phyloP scores from a whole-genome alignment of 75 land plant species.

The Cryptomeria japonica region DNA sequence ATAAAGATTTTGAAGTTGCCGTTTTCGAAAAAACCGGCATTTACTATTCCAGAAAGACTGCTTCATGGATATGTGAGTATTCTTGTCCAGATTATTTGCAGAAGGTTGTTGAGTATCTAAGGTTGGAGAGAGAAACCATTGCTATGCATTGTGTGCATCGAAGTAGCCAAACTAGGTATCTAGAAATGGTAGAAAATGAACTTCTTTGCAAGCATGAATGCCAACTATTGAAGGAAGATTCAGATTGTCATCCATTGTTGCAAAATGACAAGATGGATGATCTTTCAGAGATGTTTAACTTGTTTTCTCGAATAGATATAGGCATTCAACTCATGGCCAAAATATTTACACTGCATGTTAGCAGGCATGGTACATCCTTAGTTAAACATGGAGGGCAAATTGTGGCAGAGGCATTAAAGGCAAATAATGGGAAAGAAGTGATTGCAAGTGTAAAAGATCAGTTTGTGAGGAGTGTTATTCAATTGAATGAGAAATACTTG shows the following conservation, averaged over 20 bases:
- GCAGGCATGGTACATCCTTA: too few species aligned
- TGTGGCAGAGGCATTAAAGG: too few species aligned
- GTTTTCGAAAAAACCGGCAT: conserved; percentile 76
- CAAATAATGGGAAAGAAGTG: too few species aligned
- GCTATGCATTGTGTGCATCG: conserved; percentile 69
- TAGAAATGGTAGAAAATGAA: conserved; percentile 72
- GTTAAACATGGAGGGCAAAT: too few species aligned
- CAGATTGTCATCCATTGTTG: too few species aligned
- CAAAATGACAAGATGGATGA: too few species aligned
- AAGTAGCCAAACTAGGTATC: conserved; percentile 76
- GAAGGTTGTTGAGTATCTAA: conserved; percentile 83
- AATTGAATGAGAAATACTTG: conserved; percentile 85
- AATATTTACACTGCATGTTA: too few species aligned
- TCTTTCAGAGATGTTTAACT: conserved; percentile 35
- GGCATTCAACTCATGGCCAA: conserved; percentile 49
- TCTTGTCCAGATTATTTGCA: conserved; percentile 93
- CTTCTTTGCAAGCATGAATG: too few species aligned
- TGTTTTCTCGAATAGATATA: conserved; percentile 51
- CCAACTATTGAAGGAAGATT: too few species aligned
- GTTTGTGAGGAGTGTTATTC: conserved; percentile 62
- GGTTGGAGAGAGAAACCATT: conserved; percentile 76
- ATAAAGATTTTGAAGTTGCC: background rate
- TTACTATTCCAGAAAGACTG: conserved; percentile 79
- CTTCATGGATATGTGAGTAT: conserved; percentile 84
- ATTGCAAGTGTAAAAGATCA: too few species aligned